Conservation (phyloP, 2,329 filamentous ascomycete genomes). For the Sarocladiaceae sp. region DNA sequence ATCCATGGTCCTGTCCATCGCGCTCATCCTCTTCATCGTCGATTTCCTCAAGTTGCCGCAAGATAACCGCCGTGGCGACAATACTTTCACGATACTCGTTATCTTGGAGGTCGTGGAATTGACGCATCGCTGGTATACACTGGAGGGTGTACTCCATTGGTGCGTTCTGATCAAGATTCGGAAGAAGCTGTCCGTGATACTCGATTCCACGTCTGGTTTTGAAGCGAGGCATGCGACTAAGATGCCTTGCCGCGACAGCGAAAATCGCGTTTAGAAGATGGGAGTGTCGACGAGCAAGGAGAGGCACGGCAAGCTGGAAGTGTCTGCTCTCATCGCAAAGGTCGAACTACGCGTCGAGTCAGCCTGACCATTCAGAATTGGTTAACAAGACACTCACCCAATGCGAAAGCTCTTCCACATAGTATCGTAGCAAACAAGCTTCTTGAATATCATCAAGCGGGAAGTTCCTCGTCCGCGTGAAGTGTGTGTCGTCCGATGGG, state of each 20-base stretch:
- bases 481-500: background rate
- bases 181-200: conserved; percentile 33
- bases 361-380: too few species aligned
- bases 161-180: conserved; percentile 29
- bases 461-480: background rate
- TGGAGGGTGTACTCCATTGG: conserved; percentile 36
- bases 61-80: conserved; percentile 35
- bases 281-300: conserved; percentile 29
- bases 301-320: conserved; percentile 33
- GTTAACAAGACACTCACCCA: conserved; percentile 5
- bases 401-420: conserved; percentile 10
- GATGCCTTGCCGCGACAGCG: conserved; percentile 33
- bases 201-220: conserved; percentile 29
- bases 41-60: conserved; percentile 36
- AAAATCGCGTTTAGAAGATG: conserved; percentile 37
- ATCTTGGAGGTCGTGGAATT: conserved; percentile 31
- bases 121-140: conserved; percentile 33
- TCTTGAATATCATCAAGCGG: conserved; percentile 7
- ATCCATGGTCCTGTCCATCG: background rate
- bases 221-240: conserved; percentile 33
- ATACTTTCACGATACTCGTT: conserved; percentile 36
- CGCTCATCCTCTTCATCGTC: conserved; percentile 30
- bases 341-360: conserved; percentile 25
- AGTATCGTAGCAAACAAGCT: conserved; percentile 12
- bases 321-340: conserved; percentile 35